Conservation (phyloP, 176 grass and related monocot genomes). For the Aegilops speltoides region DNA sequence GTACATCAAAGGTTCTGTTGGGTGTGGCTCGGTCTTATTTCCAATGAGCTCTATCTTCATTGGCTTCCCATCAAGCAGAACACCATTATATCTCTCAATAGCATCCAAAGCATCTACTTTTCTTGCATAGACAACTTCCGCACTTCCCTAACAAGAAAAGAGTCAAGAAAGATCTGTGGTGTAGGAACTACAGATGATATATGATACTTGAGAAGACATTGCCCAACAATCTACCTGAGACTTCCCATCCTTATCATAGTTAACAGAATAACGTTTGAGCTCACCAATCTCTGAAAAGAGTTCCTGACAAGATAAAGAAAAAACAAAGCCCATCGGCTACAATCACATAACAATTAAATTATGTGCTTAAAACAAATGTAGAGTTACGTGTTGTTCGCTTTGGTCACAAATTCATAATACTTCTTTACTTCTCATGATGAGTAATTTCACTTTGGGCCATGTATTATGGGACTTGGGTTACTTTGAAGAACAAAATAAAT, state of each 20-base stretch:
- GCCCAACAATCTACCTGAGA: constrained; percentile 59
- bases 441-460: neutral
- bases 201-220: constrained; percentile 8
- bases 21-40: constrained; percentile 42
- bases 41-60: constrained; percentile 88
- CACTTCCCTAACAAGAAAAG: constrained; percentile 64
- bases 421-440: neutral
- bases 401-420: neutral
- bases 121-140: constrained; percentile 85
- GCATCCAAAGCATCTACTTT: constrained; percentile 77
- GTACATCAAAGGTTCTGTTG: constrained; percentile 31
- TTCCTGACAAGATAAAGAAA: constrained; percentile 55
- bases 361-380: neutral
- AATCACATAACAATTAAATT: constrained; percentile 1
- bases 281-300: constrained; percentile 85
- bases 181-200: constrained; percentile 12
- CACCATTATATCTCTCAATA: constrained; percentile 76
- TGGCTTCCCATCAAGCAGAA: constrained; percentile 86
- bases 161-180: neutral
- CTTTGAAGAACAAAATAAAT: neutral
- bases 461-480: neutral
- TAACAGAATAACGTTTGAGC: constrained; percentile 81
- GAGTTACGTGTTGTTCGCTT: neutral
- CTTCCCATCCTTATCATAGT: constrained; percentile 75
- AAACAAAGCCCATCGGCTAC: constrained; percentile 8